Conservation (phyloP, 805 yeast genomes). For the Kregervanrija delftensis region DNA sequence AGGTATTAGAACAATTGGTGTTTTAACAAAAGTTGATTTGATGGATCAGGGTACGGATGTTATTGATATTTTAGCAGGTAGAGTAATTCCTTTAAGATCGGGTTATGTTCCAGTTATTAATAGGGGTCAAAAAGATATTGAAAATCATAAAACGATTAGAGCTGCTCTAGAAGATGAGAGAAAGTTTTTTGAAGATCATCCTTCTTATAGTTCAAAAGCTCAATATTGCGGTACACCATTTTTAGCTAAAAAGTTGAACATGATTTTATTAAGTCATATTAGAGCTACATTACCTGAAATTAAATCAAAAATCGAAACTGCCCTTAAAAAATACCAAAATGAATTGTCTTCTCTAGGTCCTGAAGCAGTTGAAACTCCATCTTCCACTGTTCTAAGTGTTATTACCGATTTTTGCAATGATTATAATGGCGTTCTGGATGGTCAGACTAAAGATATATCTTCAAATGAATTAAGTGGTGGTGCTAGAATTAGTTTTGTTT, state of each 20-base stretch:
- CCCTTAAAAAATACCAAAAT: constrained; percentile 74
- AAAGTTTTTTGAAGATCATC: constrained; percentile 77
- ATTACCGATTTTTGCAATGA: constrained; percentile 91
- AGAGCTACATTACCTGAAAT: constrained; percentile 87
- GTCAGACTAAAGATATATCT: constrained; percentile 85
- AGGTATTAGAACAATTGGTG: constrained; percentile 94
- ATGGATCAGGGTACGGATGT: constrained; percentile 99
- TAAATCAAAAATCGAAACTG: constrained; percentile 79
- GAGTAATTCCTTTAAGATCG: constrained; percentile 89
- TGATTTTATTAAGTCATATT: constrained; percentile 84
- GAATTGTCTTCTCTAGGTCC: constrained; percentile 81
- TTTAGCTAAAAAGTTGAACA: constrained; percentile 84
- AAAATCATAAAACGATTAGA: constrained; percentile 77
- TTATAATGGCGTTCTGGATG: constrained; percentile 84
- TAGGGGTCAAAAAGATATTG: constrained; percentile 96
- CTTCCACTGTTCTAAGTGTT: constrained; percentile 81
- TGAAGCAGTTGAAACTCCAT: constrained; percentile 81
- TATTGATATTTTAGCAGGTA: constrained; percentile 87
- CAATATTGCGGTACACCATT: constrained; percentile 98
- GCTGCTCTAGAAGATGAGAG: constrained; percentile 80
- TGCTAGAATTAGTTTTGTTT: constrained; percentile 94
- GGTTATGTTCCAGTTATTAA: constrained; percentile 97
- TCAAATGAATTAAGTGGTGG: constrained; percentile 93
- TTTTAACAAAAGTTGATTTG: constrained; percentile 88
- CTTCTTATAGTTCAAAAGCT: constrained; percentile 87